Percentiles rank a stretch among this genome's conserved stretches.
These are phyloP conservation scores for Castanea crenata DNA, from an alignment of 306 rosid species.

Conservation along the genomic window DNA sequence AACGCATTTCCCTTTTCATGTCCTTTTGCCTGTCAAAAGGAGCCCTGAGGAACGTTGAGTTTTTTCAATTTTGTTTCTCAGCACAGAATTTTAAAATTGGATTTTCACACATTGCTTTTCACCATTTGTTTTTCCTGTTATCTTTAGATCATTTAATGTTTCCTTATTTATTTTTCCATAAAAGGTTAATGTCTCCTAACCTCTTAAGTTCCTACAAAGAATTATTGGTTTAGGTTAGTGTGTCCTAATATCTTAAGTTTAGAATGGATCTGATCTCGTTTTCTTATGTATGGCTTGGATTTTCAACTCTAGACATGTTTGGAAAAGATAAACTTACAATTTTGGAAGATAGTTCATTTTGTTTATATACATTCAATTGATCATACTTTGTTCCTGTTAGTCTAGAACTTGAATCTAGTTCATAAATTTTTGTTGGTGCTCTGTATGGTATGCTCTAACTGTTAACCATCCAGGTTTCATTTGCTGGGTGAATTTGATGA, in stretches of 20 bases:
- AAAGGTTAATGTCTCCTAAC: slow-evolving; percentile 17
- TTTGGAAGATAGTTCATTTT: neutral
- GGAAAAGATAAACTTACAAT: neutral
- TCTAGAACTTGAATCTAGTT: neutral
- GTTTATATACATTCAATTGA: neutral
- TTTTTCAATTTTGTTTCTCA: neutral
- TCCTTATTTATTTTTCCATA: slow-evolving; percentile 1
- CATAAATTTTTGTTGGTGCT: slow-evolving; percentile 19
- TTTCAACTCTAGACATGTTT: slow-evolving; percentile 2
- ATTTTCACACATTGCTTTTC: neutral
- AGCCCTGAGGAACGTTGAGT: neutral
- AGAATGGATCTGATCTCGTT: neutral
- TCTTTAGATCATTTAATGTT: neutral
- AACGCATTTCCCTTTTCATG: neutral
- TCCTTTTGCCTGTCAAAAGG: neutral
- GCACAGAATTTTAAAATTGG: neutral
- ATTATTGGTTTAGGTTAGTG: neutral
- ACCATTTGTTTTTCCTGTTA: neutral
- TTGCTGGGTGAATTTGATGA: slow-evolving; percentile 89
- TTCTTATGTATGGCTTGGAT: neutral
- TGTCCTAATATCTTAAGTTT: slow-evolving; percentile 10
- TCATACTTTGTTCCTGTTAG: neutral
- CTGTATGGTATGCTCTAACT: slow-evolving; percentile 29
- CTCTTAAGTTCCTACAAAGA: neutral
- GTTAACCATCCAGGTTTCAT: slow-evolving; percentile 67